Conservation (phyloP, 805 yeast genomes). For the Hanseniaspora valbyensis region DNA sequence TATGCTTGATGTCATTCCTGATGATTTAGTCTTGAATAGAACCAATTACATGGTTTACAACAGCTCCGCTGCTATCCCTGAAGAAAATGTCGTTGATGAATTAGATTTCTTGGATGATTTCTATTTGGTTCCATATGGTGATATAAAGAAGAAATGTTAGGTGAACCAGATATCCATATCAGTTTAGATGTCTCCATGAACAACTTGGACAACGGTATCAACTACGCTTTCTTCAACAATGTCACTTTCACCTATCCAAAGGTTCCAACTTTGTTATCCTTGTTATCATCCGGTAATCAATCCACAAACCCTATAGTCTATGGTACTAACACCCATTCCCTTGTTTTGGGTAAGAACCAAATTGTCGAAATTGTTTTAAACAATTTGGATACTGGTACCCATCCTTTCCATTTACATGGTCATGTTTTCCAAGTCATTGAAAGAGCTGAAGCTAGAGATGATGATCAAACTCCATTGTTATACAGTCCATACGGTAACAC, state of each 20-base stretch:
- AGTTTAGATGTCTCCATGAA: conserved; percentile 72
- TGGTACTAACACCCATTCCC: conserved; percentile 71
- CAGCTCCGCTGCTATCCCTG: conserved; percentile 33
- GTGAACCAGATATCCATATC: conserved; percentile 58
- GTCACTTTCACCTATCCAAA: conserved; percentile 66
- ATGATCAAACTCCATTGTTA: conserved; percentile 41
- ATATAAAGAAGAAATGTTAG: conserved; percentile 40
- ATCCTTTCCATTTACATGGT: conserved; percentile 97
- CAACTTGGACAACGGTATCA: conserved; percentile 73
- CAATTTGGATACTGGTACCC: conserved; percentile 82
- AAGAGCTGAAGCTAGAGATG: conserved; percentile 53
- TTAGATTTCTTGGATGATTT: conserved; percentile 63
- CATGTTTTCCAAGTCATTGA: conserved; percentile 67
- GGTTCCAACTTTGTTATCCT: conserved; percentile 78
- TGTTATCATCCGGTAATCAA: conserved; percentile 54
- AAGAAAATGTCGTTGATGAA: conserved; percentile 36
- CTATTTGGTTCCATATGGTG: conserved; percentile 47
- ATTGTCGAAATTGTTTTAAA: conserved; percentile 73
- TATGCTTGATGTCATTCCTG: conserved; percentile 71
- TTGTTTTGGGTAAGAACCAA: conserved; percentile 45
- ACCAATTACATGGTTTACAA: conserved; percentile 65
- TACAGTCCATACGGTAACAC: conserved; percentile 43
- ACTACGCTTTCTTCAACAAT: conserved; percentile 94
- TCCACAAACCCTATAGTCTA: conserved; percentile 45
- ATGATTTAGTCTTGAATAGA: conserved; percentile 52